phyloP scores from a whole-genome alignment of 345 rosid genomes.

The Hibiscus trionum region DNA sequence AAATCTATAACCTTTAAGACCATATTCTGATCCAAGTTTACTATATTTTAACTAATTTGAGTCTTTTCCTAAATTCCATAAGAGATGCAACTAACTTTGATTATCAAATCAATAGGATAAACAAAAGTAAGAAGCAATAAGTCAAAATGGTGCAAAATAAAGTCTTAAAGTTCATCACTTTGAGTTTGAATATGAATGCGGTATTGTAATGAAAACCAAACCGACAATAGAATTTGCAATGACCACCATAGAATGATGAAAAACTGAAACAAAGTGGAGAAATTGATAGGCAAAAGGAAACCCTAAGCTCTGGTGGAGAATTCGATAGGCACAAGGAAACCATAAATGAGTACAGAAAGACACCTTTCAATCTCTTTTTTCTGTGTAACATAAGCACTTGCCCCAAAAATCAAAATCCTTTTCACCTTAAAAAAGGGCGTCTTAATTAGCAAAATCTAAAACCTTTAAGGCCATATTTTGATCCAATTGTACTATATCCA shows the following conservation, averaged over 20 bases:
- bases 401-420: too few relatives aligned
- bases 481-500: background rate
- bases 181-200: background rate
- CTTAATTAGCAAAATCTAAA: too few relatives aligned
- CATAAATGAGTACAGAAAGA: constrained; percentile 1
- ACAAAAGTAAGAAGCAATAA: background rate
- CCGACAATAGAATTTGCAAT: background rate
- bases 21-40: background rate
- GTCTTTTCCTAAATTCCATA: background rate
- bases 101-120: background rate
- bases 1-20: background rate
- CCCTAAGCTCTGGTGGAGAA: constrained; percentile 31
- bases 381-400: too few relatives aligned
- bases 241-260: background rate
- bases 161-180: background rate
- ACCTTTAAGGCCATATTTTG: too few relatives aligned
- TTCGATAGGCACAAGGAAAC: constrained; percentile 18
- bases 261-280: background rate
- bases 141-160: background rate
- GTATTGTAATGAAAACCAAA: background rate
- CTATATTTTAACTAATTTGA: background rate
- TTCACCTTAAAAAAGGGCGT: background rate
- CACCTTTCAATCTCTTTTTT: too few relatives aligned
- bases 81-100: background rate
- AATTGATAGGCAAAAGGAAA: constrained; percentile 8